These are phyloP conservation scores for Chrysanthemum seticuspe DNA, from an alignment of 129 eudicot species.

Conservation along the genomic window DNA sequence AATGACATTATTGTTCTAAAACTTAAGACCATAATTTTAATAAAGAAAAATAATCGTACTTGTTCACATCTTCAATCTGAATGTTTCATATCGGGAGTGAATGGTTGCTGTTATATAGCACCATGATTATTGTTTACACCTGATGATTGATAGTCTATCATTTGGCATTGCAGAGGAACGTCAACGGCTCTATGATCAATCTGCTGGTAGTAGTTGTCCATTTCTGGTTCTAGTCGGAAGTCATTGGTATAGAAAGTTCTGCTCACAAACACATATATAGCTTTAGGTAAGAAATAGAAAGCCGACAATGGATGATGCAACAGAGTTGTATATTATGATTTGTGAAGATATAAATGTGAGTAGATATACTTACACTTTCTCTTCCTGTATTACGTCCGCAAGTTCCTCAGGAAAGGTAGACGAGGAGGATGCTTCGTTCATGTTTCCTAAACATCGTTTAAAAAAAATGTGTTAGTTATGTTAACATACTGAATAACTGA, in stretches of 20 bases:
- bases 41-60: slow-evolving; percentile 27
- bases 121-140: slow-evolving; percentile 12
- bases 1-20: neutral
- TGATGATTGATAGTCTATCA: slow-evolving; percentile 28
- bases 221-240: slow-evolving; percentile 24
- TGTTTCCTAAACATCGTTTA: slow-evolving; percentile 30
- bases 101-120: slow-evolving; percentile 16
- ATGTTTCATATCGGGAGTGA: slow-evolving; percentile 19
- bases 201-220: slow-evolving; percentile 28
- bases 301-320: neutral
- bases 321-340: neutral
- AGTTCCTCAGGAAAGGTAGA: slow-evolving; percentile 26
- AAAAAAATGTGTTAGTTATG: slow-evolving; percentile 2
- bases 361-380: slow-evolving; percentile 28
- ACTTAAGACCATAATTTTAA: neutral
- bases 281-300: neutral
- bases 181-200: slow-evolving; percentile 12
- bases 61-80: slow-evolving; percentile 14
- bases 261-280: slow-evolving; percentile 8
- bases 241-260: slow-evolving; percentile 28
- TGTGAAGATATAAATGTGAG: neutral
- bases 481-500: neutral
- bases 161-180: slow-evolving; percentile 27
- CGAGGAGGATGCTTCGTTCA: slow-evolving; percentile 33
- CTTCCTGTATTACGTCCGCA: slow-evolving; percentile 22